Evolutionary conservation across 169 alveolate species (phyloP), one percentile per base, ranked within the genome.

Genomic region (Eimeria maxima): DNA sequence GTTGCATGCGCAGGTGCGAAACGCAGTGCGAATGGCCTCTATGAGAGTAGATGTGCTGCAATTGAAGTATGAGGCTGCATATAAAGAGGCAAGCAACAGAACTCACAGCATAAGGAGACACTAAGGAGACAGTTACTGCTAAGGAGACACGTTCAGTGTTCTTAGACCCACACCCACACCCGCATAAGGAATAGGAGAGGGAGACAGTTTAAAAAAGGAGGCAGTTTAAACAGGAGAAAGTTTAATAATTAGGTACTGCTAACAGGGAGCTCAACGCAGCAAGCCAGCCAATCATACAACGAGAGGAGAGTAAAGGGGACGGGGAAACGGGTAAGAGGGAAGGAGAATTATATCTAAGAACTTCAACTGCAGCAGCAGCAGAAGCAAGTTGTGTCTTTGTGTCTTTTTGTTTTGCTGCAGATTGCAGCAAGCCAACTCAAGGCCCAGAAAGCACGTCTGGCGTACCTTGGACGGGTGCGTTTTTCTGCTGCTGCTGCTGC

Each of bases 391-490:
- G 69, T 60, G 69, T 20, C 20, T 3, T 45, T 27, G 81, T 45
- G 22, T 60, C 50, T n/a, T 11, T 18, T 44, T 16, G 65, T 78
- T 60, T 27, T n/a, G 45, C 45, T 53, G 27, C 90, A 81, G 90
- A 73, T 81, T 2, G 90, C 42, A 47, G 90, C n/a, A 24, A 65
- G 24, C 71, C 14, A 81, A 45, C 67, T 8, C 73, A 81, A 81
- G 71, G 90, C 90, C 8, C 71, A 81, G 73, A 38, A 24, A 13
- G 88, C 50, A 13, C 88, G 88, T 38, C 53, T 78, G 63, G 44
- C 50, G 14, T 78, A 78, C 33, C 44, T 42, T 20, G 88, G 88
- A 42, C 22, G 81, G 47, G 81, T 71, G 81, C 47, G 81, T 71
- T 38, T 71, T 67, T 24, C 76, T 53, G n/a, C n/a, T 53, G 60